Percentiles rank a stretch among this genome's conserved stretches.
Evolutionary conservation across 768 basidiomycete species (phyloP).

Genomic region (Boletus pseudo-olivaceus): DNA sequence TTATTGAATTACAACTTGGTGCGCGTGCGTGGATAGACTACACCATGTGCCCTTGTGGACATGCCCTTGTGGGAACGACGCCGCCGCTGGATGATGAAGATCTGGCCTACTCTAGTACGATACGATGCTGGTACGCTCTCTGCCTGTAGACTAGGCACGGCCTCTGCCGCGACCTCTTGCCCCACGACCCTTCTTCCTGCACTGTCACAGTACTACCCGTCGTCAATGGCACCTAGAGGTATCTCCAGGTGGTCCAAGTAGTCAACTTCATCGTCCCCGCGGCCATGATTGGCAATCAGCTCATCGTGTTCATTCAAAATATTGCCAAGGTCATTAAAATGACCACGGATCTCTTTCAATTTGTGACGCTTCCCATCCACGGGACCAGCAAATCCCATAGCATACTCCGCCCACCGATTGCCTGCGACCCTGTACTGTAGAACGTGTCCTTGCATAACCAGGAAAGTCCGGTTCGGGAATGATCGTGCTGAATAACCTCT

Average conservation of each 20-base stretch:
- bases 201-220: conserved; percentile 43
- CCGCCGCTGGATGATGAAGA: too few species aligned
- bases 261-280: conserved; percentile 91
- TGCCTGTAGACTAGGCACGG: too few species aligned
- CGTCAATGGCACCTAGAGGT: conserved; percentile 74
- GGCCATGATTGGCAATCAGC: conserved; percentile 84
- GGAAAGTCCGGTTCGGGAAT: conserved; percentile 56
- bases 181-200: too few species aligned
- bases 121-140: too few species aligned
- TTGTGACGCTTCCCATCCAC: conserved; percentile 56
- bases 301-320: conserved; percentile 85
- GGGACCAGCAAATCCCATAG: conserved; percentile 71
- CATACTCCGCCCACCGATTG: conserved; percentile 27
- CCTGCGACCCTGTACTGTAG: too few species aligned
- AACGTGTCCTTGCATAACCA: conserved; percentile 75
- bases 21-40: too few species aligned
- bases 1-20: too few species aligned
- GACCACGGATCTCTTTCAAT: conserved; percentile 68
- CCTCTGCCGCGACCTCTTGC: too few species aligned
- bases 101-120: too few species aligned
- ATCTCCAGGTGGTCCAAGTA: conserved; percentile 85
- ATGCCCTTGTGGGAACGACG: too few species aligned
- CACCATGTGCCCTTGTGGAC: too few species aligned
- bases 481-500: conserved; percentile 66
- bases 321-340: conserved; percentile 89